A percentile compares a stretch with the other conserved stretches of the same genome.
Conservation (phyloP, 1,139 yeast species). For the Protomyces inundatus region DNA sequence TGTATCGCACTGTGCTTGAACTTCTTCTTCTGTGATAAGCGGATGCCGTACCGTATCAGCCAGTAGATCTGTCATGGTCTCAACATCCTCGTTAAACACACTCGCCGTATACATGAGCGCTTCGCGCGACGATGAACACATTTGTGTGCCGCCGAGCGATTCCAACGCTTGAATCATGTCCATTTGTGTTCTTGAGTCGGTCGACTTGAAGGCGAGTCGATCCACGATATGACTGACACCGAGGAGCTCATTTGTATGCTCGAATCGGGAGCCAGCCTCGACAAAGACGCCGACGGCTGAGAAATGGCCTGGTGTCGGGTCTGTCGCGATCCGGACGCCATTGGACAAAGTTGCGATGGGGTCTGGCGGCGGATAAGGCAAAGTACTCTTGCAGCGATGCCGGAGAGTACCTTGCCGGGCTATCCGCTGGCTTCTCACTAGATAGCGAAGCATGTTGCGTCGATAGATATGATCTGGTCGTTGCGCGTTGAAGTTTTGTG, state of each 20-base stretch:
- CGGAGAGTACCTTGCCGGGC: background rate
- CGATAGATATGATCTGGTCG: background rate
- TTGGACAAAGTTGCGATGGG: slow-evolving; percentile 55
- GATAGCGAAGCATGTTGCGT: background rate
- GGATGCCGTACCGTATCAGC: slow-evolving; percentile 80
- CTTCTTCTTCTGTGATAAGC: slow-evolving; percentile 59
- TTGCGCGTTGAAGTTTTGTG: background rate
- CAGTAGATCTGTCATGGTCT: slow-evolving; percentile 68
- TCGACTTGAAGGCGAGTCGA: slow-evolving; percentile 78
- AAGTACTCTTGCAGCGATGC: background rate
- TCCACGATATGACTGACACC: slow-evolving; percentile 85
- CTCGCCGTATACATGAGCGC: slow-evolving; percentile 90
- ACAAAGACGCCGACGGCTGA: slow-evolving; percentile 85
- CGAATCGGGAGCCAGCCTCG: slow-evolving; percentile 86
- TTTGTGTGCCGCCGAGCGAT: slow-evolving; percentile 85
- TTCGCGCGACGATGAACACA: slow-evolving; percentile 90
- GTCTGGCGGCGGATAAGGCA: slow-evolving; percentile 26
- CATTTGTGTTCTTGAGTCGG: slow-evolving; percentile 55
- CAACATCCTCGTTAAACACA: slow-evolving; percentile 83
- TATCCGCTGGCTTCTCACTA: background rate
- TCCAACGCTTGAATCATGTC: slow-evolving; percentile 74
- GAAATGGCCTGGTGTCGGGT: slow-evolving; percentile 84
- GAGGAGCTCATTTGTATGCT: slow-evolving; percentile 43
- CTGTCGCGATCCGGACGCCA: slow-evolving; percentile 80
- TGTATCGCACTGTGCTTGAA: slow-evolving; percentile 65